phyloP scores from a whole-genome alignment of 331 rosid genomes.

The Saraca asoca region DNA sequence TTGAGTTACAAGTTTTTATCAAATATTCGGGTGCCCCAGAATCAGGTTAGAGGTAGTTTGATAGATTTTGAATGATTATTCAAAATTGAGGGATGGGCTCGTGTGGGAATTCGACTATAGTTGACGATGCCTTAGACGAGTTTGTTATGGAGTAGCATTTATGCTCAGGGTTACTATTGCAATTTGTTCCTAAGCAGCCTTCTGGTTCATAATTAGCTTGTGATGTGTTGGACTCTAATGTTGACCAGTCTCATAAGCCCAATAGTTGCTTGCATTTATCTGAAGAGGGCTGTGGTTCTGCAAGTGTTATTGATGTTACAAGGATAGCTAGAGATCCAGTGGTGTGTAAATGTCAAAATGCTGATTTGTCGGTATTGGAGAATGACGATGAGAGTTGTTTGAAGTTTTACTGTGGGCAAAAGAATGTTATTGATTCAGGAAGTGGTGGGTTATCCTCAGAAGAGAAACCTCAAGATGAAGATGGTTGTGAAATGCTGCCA shows the following conservation, averaged over 20 bases:
- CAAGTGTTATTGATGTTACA: constrained; percentile 29
- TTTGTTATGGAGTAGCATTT: constrained; percentile 45
- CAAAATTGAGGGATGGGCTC: constrained; percentile 59
- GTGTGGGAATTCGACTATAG: constrained; percentile 53
- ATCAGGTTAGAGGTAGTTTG: constrained; percentile 30
- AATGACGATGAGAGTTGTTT: constrained; percentile 38
- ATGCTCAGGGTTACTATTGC: constrained; percentile 45
- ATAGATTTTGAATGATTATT: constrained; percentile 31
- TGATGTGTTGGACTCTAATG: constrained; percentile 37
- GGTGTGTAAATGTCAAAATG: constrained; percentile 38
- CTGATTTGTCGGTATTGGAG: constrained; percentile 1
- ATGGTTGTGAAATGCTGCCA: constrained; percentile 31
- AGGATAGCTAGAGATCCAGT: background rate
- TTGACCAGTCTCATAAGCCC: constrained; percentile 30
- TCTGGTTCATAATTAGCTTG: constrained; percentile 40
- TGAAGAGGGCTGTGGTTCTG: constrained; percentile 27
- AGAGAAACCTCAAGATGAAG: constrained; percentile 40
- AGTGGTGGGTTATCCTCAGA: constrained; percentile 31
- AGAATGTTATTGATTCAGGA: constrained; percentile 32
- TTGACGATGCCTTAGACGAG: constrained; percentile 43
- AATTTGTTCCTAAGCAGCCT: constrained; percentile 51
- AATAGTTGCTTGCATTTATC: background rate
- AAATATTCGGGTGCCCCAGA: constrained; percentile 28
- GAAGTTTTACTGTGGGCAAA: constrained; percentile 34
- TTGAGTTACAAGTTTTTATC: constrained; percentile 14